These are phyloP conservation scores for Erysimum pusillum DNA, from an alignment of 441 rosid species.

Conservation along the genomic window DNA sequence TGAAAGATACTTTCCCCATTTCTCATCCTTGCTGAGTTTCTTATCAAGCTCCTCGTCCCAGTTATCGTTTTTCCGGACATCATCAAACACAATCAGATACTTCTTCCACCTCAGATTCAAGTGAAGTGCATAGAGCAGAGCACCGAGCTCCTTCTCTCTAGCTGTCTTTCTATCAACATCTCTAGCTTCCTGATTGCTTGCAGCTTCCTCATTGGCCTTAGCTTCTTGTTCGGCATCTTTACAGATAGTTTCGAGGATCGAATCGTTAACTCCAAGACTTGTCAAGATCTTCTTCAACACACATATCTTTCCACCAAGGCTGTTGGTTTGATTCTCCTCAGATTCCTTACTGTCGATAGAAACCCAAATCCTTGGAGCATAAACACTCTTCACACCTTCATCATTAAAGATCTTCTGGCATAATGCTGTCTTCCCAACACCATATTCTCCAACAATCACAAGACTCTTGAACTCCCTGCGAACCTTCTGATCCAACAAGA, in stretches of 20 bases:
- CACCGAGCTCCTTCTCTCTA: constrained; percentile 15
- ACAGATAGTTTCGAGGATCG: not conserved
- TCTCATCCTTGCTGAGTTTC: constrained; percentile 14
- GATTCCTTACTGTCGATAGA: constrained; percentile 23
- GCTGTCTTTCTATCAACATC: not conserved
- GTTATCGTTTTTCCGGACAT: constrained; percentile 38
- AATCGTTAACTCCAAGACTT: constrained; percentile 44
- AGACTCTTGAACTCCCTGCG: constrained; percentile 45
- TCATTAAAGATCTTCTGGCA: constrained; percentile 47
- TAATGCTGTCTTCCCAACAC: constrained; percentile 59
- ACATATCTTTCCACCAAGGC: not conserved
- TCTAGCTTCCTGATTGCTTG: not conserved
- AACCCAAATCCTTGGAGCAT: constrained; percentile 52
- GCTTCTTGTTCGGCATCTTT: not conserved
- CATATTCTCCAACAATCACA: constrained; percentile 49
- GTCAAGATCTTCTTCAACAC: constrained; percentile 48
- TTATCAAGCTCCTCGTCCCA: constrained; percentile 43
- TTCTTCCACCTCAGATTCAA: constrained; percentile 54
- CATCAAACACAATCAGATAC: constrained; percentile 64
- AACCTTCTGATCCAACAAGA: constrained; percentile 43
- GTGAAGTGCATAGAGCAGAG: constrained; percentile 47
- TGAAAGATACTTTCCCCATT: constrained; percentile 43
- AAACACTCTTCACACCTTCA: constrained; percentile 37
- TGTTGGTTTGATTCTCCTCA: not conserved
- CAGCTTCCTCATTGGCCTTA: not conserved